Percentiles rank a stretch among this genome's conserved stretches.
phyloP scores from a whole-genome alignment of 805 yeast species.

The Wickerhamiella parazyma region DNA sequence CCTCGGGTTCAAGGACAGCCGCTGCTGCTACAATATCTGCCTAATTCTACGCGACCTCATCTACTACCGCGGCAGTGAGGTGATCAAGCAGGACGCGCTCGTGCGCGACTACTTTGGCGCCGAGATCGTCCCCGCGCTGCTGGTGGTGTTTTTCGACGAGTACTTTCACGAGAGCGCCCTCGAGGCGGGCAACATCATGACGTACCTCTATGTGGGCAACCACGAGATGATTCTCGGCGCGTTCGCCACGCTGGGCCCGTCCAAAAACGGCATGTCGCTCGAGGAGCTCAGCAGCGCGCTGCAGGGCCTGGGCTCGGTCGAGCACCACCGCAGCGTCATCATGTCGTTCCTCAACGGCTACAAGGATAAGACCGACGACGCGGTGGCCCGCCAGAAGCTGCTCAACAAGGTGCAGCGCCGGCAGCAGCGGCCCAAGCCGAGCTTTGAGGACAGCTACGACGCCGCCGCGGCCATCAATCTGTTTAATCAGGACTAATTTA shows the following conservation, averaged over 20 bases:
- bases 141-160: slow-evolving; percentile 55
- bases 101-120: slow-evolving; percentile 49
- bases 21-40: slow-evolving; percentile 85
- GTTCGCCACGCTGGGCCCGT: slow-evolving; percentile 1
- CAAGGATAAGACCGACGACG: slow-evolving; percentile 29
- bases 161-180: slow-evolving; percentile 76
- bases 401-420: slow-evolving; percentile 18
- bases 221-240: slow-evolving; percentile 3
- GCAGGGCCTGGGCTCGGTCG: slow-evolving; percentile 42
- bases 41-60: slow-evolving; percentile 63
- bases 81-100: slow-evolving; percentile 59
- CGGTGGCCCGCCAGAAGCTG: slow-evolving; percentile 25
- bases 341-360: slow-evolving; percentile 60
- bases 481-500: slow-evolving; percentile 14
- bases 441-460: slow-evolving; percentile 17
- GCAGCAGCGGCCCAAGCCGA: slow-evolving; percentile 11
- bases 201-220: slow-evolving; percentile 48
- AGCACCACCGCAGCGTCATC: slow-evolving; percentile 71
- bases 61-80: slow-evolving; percentile 36
- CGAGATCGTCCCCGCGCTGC: slow-evolving; percentile 53
- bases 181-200: slow-evolving; percentile 83
- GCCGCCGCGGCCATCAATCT: slow-evolving; percentile 19
- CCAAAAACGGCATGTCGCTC: slow-evolving; percentile 34
- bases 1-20: slow-evolving; percentile 71
- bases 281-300: slow-evolving; percentile 50